A percentile compares a stretch with the other conserved stretches of the same genome.
These are phyloP conservation scores for Piper longum DNA, from an alignment of 164 flowering plant species.

Conservation along the genomic window DNA sequence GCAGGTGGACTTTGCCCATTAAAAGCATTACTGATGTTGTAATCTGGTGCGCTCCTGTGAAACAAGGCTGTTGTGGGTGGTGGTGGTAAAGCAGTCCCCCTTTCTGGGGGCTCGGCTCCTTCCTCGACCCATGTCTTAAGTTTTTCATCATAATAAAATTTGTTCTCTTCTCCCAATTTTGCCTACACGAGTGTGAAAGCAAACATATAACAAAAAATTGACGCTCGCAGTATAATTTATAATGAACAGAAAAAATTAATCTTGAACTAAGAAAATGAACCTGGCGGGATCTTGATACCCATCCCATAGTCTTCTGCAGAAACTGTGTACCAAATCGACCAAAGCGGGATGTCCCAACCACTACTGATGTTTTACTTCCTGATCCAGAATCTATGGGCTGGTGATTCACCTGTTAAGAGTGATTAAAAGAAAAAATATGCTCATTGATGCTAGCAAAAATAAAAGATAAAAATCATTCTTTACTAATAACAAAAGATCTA, in stretches of 20 bases:
- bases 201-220: background rate
- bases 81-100: slow-evolving; percentile 68
- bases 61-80: slow-evolving; percentile 65
- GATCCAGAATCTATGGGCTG: slow-evolving; percentile 34
- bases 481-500: too few relatives aligned
- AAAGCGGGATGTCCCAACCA: slow-evolving; percentile 54
- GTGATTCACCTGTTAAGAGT: slow-evolving; percentile 19
- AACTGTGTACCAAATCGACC: slow-evolving; percentile 65
- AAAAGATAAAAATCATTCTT: background rate
- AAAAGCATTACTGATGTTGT: slow-evolving; percentile 30
- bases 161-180: slow-evolving; percentile 77
- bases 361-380: slow-evolving; percentile 31
- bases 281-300: slow-evolving; percentile 65
- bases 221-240: background rate
- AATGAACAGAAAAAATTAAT: background rate
- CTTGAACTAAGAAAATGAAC: slow-evolving; percentile 16
- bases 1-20: slow-evolving; percentile 25
- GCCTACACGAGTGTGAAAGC: slow-evolving; percentile 37
- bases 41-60: slow-evolving; percentile 48
- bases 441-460: background rate
- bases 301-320: slow-evolving; percentile 76
- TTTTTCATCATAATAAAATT: slow-evolving; percentile 90
- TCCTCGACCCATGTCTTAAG: slow-evolving; percentile 97
- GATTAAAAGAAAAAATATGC: too few relatives aligned
- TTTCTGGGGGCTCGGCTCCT: slow-evolving; percentile 79